Conservation (phyloP, 2,329 filamentous ascomycete genomes). For the Bisporella sp. region DNA sequence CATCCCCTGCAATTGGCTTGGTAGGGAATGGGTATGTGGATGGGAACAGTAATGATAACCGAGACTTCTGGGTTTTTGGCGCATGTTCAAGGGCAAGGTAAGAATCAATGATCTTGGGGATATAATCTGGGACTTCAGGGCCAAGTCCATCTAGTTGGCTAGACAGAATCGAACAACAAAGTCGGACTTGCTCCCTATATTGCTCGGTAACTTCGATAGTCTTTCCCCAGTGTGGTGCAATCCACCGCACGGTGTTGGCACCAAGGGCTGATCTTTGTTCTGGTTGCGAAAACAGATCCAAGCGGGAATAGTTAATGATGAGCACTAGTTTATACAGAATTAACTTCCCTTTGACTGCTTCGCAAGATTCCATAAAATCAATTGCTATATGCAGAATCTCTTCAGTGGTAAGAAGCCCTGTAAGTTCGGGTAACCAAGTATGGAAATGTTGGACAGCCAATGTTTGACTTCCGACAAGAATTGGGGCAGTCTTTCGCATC, state of each 20-base stretch:
- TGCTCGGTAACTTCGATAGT: constrained; percentile 68
- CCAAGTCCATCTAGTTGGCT: constrained; percentile 75
- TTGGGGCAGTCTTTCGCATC: constrained; percentile 81
- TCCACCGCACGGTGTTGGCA: constrained; percentile 81
- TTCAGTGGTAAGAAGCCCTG: constrained; percentile 65
- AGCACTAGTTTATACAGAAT: constrained; percentile 87
- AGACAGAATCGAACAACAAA: constrained; percentile 89
- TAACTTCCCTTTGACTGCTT: constrained; percentile 80
- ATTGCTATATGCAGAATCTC: constrained; percentile 89
- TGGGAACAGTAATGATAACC: constrained; percentile 84
- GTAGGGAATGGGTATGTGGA: constrained; percentile 82
- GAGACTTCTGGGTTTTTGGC: constrained; percentile 47
- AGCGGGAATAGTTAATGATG: constrained; percentile 82
- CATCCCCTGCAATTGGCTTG: constrained; percentile 52
- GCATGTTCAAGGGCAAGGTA: constrained; percentile 67
- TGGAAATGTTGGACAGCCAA: constrained; percentile 94
- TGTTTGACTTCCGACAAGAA: constrained; percentile 89
- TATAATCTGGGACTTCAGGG: constrained; percentile 78
- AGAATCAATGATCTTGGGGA: constrained; percentile 85
- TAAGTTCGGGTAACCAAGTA: constrained; percentile 90
- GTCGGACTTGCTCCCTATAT: constrained; percentile 85
- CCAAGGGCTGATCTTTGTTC: constrained; percentile 69
- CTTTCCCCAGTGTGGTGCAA: constrained; percentile 88
- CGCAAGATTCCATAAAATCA: constrained; percentile 89
- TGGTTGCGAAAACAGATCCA: constrained; percentile 73